These are phyloP conservation scores for Piloderma croceum DNA, from an alignment of 768 basidiomycete genomes.

Conservation along the genomic window DNA sequence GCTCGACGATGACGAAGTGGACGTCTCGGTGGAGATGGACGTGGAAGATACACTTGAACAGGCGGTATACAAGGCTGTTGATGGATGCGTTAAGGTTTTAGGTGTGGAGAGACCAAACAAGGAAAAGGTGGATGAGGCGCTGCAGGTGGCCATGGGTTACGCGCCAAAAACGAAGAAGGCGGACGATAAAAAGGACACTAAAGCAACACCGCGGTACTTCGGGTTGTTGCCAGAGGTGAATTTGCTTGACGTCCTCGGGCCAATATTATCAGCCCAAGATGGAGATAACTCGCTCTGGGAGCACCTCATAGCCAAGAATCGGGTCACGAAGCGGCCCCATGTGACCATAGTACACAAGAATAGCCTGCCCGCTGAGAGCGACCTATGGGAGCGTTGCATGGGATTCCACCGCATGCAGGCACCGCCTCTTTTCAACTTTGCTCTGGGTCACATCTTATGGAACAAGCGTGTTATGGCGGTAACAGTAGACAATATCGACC, in stretches of 20 bases:
- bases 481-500: constrained; percentile 54
- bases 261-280: constrained; percentile 29
- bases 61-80: constrained; percentile 52
- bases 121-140: constrained; percentile 37
- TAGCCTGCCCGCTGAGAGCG: constrained; percentile 23
- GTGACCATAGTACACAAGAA: constrained; percentile 81
- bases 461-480: constrained; percentile 77
- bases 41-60: constrained; percentile 50
- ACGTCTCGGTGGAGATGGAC: constrained; percentile 63
- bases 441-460: constrained; percentile 63
- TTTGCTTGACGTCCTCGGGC: constrained; percentile 42
- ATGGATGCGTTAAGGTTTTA: constrained; percentile 39
- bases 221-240: constrained; percentile 74
- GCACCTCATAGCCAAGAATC: constrained; percentile 34
- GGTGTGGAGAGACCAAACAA: constrained; percentile 35
- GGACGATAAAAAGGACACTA: constrained; percentile 24
- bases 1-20: constrained; percentile 59
- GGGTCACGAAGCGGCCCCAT: constrained; percentile 65
- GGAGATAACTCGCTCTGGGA: constrained; percentile 46
- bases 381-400: constrained; percentile 47
- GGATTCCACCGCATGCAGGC: constrained; percentile 30
- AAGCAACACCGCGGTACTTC: constrained; percentile 63
- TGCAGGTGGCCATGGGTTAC: constrained; percentile 40
- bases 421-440: constrained; percentile 56
- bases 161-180: constrained; percentile 28